phyloP scores from a whole-genome alignment of 78 protist species.

The Diacronema lutheri region DNA sequence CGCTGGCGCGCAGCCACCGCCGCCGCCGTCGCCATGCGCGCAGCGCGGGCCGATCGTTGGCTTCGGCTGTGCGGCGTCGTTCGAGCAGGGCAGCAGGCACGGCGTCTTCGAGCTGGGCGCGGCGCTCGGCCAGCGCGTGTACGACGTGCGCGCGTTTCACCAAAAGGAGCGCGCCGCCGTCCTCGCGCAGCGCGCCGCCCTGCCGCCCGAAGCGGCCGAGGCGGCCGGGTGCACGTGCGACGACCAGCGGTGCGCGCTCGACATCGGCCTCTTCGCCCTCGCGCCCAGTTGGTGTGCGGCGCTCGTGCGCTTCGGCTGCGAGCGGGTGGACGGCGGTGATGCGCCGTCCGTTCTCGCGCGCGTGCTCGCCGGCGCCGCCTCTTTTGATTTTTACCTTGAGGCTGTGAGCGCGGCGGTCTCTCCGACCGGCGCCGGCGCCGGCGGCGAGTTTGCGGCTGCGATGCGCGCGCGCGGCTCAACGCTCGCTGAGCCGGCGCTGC shows the following conservation, averaged over 20 bases:
- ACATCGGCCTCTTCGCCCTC: not conserved
- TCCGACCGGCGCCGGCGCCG: not conserved
- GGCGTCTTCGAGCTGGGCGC: not conserved
- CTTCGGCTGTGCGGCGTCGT: not conserved
- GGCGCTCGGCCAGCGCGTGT: not conserved
- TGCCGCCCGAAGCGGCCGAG: too few species aligned
- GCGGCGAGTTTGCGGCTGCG: too few species aligned
- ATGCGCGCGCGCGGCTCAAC: too few species aligned
- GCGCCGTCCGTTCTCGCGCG: not conserved
- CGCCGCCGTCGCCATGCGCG: too few species aligned
- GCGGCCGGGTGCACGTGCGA: not conserved
- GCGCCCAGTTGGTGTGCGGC: not conserved
- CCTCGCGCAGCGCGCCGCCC: too few species aligned
- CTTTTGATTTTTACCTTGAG: not conserved
- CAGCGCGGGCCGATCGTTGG: not conserved
- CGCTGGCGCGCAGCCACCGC: too few species aligned
- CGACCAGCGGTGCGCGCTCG: not conserved
- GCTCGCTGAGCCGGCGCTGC: too few species aligned
- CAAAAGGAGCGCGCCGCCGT: not conserved
- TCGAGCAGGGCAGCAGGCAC: not conserved
- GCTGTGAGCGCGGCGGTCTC: not conserved
- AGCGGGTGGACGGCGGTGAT: not conserved
- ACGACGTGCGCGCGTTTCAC: not conserved
- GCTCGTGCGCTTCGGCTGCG: not conserved
- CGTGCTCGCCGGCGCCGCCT: not conserved